Base-by-base conservation (phyloP, 2,329 filamentous ascomycete species). In the Xylariomycetidae sp. region DNA sequence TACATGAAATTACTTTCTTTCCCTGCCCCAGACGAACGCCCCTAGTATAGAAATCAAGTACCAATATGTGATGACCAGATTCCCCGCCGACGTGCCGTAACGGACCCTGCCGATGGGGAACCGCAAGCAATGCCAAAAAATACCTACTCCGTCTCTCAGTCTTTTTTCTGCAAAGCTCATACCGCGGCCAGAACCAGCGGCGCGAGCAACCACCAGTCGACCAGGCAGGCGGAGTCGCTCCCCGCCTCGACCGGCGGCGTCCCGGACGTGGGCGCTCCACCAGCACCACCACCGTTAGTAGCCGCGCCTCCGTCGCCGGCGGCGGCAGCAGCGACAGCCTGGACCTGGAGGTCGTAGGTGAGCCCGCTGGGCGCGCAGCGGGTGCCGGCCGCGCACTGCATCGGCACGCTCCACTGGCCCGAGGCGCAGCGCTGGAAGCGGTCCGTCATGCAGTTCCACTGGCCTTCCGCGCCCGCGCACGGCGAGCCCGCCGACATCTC, bases 371-470 rank as follows among this genome's bases (percentile, higher is more conserved):
- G 69, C 12, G 44, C 43, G 42, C 70, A 74, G n/a, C 48, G 48
- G 2, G 69, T 73, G 5, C 68, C 68, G 5, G 51, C 49, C 0
- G 69, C 60, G 37, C 61, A 62, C 23, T 59, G 38, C 52, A 70
- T 57, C n/a, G 60, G 57, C 1, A 39, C 52, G 32, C 40, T 68
- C 70, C 70, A 74, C 9, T 37, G 48, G 2, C 69, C 68, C 8
- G 57, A 50, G 3, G 64, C 67, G 45, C 70, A 74, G 18, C 70
- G 62, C 52, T 74, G 70, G 56, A 65, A 74, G 20, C 56, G 59
- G 14, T 43, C 53, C 1, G 57, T 59, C 56, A 74, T 65, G 56
- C 71, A 74, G 52, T 73, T 70, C 70, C 70, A 74, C 40, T 65
- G 61, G n/a, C 70, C 70, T 38, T 74, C 69, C 10, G 55, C 47